A percentile compares a stretch with the other conserved stretches of the same genome.
Evolutionary conservation across 2,329 filamentous ascomycete genomes (phyloP).

Genomic region (Setomelanomma holmii): DNA sequence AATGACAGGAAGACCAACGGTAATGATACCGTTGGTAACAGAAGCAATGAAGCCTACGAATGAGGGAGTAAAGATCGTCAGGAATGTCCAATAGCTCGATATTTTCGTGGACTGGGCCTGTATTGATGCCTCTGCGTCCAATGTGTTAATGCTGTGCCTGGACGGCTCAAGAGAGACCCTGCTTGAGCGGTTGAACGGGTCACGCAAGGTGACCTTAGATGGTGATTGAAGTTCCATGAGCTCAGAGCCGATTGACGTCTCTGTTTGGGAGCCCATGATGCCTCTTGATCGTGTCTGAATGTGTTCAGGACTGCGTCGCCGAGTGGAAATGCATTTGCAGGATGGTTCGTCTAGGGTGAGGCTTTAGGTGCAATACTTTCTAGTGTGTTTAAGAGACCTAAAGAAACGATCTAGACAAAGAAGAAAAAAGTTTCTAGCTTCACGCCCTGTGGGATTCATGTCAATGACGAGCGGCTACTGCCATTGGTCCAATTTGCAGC

Average conservation of each 20-base stretch:
- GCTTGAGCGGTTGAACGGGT: not conserved
- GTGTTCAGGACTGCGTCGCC: too few relatives aligned
- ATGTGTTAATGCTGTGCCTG: not conserved
- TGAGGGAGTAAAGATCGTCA: slow-evolving; percentile 18
- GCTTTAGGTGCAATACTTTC: too few relatives aligned
- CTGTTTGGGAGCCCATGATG: not conserved
- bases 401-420: not conserved
- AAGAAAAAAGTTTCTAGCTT: too few relatives aligned
- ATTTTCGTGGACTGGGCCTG: not conserved
- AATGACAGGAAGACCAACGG: slow-evolving; percentile 53
- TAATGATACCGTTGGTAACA: slow-evolving; percentile 51
- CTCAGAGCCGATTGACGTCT: not conserved
- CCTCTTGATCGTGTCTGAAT: not conserved
- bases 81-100: slow-evolving; percentile 4
- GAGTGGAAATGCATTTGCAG: too few relatives aligned
- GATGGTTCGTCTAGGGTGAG: too few relatives aligned
- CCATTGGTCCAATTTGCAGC: not conserved
- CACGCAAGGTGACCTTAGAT: not conserved
- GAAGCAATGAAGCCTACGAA: slow-evolving; percentile 38
- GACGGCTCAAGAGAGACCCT: not conserved
- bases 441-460: slow-evolving; percentile 2
- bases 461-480: not conserved
- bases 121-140: not conserved
- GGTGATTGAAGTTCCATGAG: not conserved
- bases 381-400: too few relatives aligned